Conservation (phyloP, 2,329 filamentous ascomycete genomes). For the Aspergillus aculeatus region DNA sequence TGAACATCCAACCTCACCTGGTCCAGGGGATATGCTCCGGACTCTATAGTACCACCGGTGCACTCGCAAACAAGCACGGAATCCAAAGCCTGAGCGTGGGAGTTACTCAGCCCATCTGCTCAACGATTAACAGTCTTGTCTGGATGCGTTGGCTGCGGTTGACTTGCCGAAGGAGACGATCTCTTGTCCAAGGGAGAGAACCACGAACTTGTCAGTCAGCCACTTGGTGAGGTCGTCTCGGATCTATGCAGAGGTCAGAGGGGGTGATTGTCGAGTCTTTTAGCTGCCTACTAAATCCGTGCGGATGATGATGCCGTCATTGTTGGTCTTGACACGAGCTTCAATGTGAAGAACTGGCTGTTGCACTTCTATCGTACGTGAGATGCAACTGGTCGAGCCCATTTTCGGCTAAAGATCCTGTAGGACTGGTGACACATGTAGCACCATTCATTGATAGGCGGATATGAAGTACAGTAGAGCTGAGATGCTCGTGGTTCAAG, state of each 20-base stretch:
- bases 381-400: neutral
- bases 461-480: neutral
- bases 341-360: conserved; percentile 41
- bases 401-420: neutral
- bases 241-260: conserved; percentile 24
- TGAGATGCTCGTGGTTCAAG: too few relatives aligned
- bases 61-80: conserved; percentile 41
- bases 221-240: conserved; percentile 39
- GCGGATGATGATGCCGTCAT: conserved; percentile 26
- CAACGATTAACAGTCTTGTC: neutral
- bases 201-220: conserved; percentile 34
- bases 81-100: conserved; percentile 30
- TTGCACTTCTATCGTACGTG: conserved; percentile 10
- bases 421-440: too few relatives aligned
- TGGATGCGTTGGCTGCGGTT: neutral
- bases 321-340: conserved; percentile 33
- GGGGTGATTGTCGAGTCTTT: too few relatives aligned
- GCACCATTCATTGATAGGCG: neutral
- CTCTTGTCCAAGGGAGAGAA: conserved; percentile 35
- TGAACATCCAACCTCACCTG: conserved; percentile 45
- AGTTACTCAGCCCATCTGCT: conserved; percentile 26
- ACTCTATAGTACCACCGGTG: conserved; percentile 28
- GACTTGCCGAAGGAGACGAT: conserved; percentile 31
- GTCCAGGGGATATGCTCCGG: conserved; percentile 29
- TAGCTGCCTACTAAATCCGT: conserved; percentile 31